Evolutionary conservation across 805 yeast genomes (phyloP), one percentile per base, ranked within the genome.

Genomic region (Kodamaea lidongshanica): DNA sequence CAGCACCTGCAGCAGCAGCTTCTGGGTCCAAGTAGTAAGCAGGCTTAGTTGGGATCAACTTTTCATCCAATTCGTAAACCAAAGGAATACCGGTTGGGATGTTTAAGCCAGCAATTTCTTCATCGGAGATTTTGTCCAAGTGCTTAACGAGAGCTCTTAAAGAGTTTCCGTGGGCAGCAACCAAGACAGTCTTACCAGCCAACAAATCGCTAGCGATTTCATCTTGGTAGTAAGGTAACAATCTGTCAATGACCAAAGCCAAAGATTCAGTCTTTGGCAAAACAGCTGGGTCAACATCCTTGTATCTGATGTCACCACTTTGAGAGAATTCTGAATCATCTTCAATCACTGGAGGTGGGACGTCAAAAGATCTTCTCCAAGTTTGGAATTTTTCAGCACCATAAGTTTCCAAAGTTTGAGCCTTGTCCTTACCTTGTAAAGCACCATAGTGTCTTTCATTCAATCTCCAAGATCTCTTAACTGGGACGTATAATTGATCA

Each of bases 391-490:
- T 77, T 63, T 86, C 96, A 52, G 75, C 67, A 58, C 97, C 97
- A 70, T 75, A 88, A 52, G 75, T 64, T 54, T 77, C 88, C 57
- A 87, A 74, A 46, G 95, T 82, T 52, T 73, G 88, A 49, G 96
- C 96, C 74, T 88, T 88, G 74, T 89, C 94, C 73, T 89, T 87
- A 65, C 97, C 97, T 72, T 89, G 96, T 56, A 88, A 77, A 50
- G 86, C 96, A 76, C 97, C 97, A 72, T 88, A 88, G 69, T 88
- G 96, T 76, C 97, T 92, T 74, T 88, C 97, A 72, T 88, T 88
- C 62, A 88, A 77, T 76, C 96, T 83, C 96, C 96, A 89, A 34
- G 89, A 75, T 74, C 96, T 84, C 65, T 79, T 77, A 52, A 83
- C 94, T 55, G 94, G 95, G 46, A 88, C 74, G 75, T 77, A 88